These are phyloP conservation scores for Rhizophora apiculata DNA, from an alignment of 345 rosid genomes.

Conservation along the genomic window DNA sequence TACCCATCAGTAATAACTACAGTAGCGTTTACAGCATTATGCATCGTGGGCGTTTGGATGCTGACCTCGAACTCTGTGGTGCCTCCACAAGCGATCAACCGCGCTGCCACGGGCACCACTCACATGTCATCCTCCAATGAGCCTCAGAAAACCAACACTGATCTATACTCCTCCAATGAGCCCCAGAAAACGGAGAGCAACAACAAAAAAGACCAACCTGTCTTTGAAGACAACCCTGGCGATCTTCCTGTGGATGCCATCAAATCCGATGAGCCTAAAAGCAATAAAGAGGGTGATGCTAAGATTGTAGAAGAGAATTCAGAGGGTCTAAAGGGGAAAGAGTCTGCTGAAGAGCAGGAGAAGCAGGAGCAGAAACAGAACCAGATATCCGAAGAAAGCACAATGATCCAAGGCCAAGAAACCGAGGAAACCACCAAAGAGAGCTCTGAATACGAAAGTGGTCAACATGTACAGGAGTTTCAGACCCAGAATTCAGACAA, in stretches of 20 bases:
- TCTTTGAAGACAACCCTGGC: constrained; percentile 77
- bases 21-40: constrained; percentile 54
- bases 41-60: constrained; percentile 82
- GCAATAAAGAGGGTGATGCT: background rate
- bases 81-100: constrained; percentile 45
- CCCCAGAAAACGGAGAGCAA: constrained; percentile 10
- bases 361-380: constrained; percentile 30
- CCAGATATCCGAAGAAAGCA: constrained; percentile 40
- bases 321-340: constrained; percentile 24
- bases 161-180: constrained; percentile 21
- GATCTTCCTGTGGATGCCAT: constrained; percentile 82
- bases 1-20: constrained; percentile 66
- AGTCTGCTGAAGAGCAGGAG: constrained; percentile 39
- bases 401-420: constrained; percentile 17
- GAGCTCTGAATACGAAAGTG: background rate
- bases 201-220: constrained; percentile 31
- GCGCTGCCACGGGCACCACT: constrained; percentile 14
- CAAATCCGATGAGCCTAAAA: constrained; percentile 52
- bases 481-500: background rate
- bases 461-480: constrained; percentile 1
- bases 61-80: constrained; percentile 48
- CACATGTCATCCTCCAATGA: background rate
- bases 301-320: constrained; percentile 18
- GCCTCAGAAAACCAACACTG: constrained; percentile 10
- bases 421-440: constrained; percentile 1